Conservation (phyloP, 768 basidiomycete genomes). For the Rhodotorula kratochvilovae region DNA sequence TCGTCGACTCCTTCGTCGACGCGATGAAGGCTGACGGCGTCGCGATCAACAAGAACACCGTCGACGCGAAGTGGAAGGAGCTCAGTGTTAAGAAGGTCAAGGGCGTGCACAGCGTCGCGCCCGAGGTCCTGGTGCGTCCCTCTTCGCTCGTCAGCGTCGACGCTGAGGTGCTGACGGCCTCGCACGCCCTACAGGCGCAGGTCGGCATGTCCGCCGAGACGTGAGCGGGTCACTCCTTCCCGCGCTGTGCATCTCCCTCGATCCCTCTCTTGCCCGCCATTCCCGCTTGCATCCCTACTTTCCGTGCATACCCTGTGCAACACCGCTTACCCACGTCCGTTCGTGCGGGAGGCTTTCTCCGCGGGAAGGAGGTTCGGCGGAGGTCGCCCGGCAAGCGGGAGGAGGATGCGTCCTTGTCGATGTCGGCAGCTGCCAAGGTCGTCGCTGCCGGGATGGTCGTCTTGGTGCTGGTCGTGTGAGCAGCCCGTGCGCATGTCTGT, state of each 20-base stretch:
- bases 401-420: too few relatives aligned
- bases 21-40: neutral
- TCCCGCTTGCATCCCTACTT: neutral
- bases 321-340: too few relatives aligned
- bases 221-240: too few relatives aligned
- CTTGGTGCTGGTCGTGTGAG: too few relatives aligned
- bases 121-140: conserved; percentile 7
- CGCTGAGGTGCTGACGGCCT: neutral
- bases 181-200: neutral
- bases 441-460: too few relatives aligned
- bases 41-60: conserved; percentile 4
- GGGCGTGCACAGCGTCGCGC: neutral
- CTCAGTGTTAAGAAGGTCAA: conserved; percentile 16
- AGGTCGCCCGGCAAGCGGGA: too few relatives aligned
- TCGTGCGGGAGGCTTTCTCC: too few relatives aligned
- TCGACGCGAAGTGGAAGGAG: conserved; percentile 8
- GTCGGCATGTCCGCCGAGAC: neutral
- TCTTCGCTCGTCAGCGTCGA: too few relatives aligned
- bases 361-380: too few relatives aligned
- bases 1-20: conserved; percentile 11
- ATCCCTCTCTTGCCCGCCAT: neutral
- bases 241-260: neutral
- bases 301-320: too few relatives aligned
- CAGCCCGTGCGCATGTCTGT: too few relatives aligned
- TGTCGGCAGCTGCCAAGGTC: too few relatives aligned